Percentiles rank a stretch among this genome's conserved stretches.
Conservation (phyloP, 768 basidiomycete species). For the Lepiota brunneoincarnata region DNA sequence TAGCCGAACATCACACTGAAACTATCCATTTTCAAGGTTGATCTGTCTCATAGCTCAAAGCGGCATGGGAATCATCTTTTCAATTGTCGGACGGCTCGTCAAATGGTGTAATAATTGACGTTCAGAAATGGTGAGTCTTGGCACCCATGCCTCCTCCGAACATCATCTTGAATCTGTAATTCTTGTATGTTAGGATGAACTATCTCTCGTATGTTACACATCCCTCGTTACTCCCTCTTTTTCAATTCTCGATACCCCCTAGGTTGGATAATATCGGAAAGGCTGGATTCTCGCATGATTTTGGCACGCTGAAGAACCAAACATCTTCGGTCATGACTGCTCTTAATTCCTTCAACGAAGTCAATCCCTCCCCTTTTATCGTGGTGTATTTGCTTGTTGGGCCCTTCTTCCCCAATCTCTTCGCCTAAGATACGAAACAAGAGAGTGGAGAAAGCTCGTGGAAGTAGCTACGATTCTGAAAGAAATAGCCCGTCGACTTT, state of each 20-base stretch:
- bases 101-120: constrained; percentile 33
- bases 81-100: constrained; percentile 21
- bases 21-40: background rate
- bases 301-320: constrained; percentile 49
- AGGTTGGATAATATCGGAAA: constrained; percentile 58
- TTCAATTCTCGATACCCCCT: background rate
- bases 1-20: too few relatives aligned
- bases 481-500: constrained; percentile 34
- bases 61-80: constrained; percentile 22
- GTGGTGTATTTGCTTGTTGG: constrained; percentile 32
- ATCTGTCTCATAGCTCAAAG: constrained; percentile 26
- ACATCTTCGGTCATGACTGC: constrained; percentile 34
- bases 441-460: constrained; percentile 23
- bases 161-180: background rate
- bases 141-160: too few relatives aligned
- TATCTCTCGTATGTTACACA: constrained; percentile 31
- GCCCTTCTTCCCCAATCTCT: constrained; percentile 31
- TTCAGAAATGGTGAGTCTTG: constrained; percentile 38
- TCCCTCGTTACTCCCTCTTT: too few relatives aligned
- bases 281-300: constrained; percentile 57
- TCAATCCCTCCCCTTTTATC: constrained; percentile 22
- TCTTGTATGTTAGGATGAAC: constrained; percentile 34
- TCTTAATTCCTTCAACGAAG: constrained; percentile 32
- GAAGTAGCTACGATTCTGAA: constrained; percentile 30
- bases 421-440: constrained; percentile 29